Evolutionary conservation across 345 rosid genomes (phyloP).

Genomic region (Eucalyptus sp.): DNA sequence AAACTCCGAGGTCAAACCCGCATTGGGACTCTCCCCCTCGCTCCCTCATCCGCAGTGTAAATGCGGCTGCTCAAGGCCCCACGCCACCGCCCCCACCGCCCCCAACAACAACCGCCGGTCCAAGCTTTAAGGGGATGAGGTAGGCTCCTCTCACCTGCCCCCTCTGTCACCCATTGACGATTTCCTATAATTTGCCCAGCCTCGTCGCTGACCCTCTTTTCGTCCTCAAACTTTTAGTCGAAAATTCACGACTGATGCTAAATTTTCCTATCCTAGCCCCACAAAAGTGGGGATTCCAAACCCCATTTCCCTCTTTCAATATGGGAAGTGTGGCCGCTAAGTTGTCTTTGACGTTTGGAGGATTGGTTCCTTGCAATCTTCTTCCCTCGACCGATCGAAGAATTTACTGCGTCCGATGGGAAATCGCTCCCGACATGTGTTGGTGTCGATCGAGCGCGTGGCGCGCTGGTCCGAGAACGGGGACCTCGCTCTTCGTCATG

Average conservation of each 20-base stretch:
- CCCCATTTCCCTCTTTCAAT: accelerated
- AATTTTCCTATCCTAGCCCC: too few species aligned
- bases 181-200: background rate
- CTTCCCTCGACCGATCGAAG: background rate
- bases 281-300: too few species aligned
- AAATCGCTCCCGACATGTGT: background rate
- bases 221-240: too few species aligned
- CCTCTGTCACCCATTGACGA: background rate
- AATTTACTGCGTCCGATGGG: background rate
- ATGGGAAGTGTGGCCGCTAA: accelerated
- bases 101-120: background rate
- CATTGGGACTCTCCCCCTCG: background rate
- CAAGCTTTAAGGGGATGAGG: background rate
- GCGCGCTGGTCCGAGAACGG: background rate
- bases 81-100: background rate
- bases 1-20: background rate
- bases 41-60: background rate
- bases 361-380: background rate
- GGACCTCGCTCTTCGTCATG: too few species aligned
- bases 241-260: too few species aligned
- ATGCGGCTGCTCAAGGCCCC: background rate
- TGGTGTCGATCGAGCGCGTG: background rate
- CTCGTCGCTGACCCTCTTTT: background rate
- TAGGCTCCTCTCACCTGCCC: background rate
- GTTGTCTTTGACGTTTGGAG: background rate